Evolutionary conservation across 345 rosid species (phyloP), one percentile per base, ranked within the genome.

Genomic region (Pugionium dolabratum): DNA sequence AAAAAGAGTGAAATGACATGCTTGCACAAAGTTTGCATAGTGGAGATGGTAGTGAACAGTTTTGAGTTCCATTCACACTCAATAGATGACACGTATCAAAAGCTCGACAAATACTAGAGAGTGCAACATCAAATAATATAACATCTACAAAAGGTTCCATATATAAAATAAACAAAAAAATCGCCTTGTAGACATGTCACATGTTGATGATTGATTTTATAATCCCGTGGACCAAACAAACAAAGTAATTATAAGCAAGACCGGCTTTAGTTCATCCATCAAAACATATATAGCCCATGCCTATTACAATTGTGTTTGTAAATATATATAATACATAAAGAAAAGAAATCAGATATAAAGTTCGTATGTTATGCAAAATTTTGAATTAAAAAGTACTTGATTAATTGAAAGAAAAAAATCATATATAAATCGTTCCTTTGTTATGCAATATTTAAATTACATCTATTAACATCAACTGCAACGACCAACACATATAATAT

Each of bases 101-200:
- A 25, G 3, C n/a, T 43, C 27, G 34, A 53, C 0, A 62, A 4
- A 40, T 4, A 3, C 7, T 18, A 40, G 2, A 40, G 18, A 54
- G 1, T 4, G 10, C 41, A 30, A 47, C 27, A 67, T 36, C 11
- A 41, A 42, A 42, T 42, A 43, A 41, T 47, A 31, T 34, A 64
- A 45, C 48, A 72, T 41, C 49, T 42, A 1, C 37, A 5, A 5
- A 48, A 45, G 46, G 57, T 54, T 35, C 7, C 18, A 18, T 45
- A 27, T 31, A 48, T 36, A 8, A 40, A 51, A 1, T 29, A 27
- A 10, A 9, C 4, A 7, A 29, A 26, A 47, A 9, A 6, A 30
- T 46, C 5, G 53, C 39, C 2, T 32, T 10, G n/a, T 32, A 70
- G 56, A 70, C 76, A 72, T 72, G 71, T 64, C 66, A 72, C 71